phyloP scores from a whole-genome alignment of 306 rosid genomes.

The Abrus pulchellus region DNA sequence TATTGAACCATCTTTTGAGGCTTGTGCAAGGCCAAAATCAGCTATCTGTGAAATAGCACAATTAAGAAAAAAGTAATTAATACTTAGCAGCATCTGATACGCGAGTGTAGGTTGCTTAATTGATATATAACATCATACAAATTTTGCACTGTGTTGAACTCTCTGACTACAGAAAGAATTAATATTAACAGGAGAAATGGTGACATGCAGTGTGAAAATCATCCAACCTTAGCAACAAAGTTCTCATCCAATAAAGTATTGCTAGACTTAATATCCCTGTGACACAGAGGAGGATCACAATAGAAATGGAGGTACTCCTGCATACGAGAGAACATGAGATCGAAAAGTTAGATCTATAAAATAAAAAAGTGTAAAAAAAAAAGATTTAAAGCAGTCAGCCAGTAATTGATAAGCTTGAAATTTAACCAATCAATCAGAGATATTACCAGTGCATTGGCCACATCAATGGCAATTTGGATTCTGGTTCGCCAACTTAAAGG shows the following conservation, averaged over 20 bases:
- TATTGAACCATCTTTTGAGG: constrained; percentile 86
- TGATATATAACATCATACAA: constrained; percentile 13
- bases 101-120: constrained; percentile 12
- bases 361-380: background rate
- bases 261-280: constrained; percentile 97
- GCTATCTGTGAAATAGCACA: constrained; percentile 72
- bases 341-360: constrained; percentile 21
- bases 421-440: constrained; percentile 34
- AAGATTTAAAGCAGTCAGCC: constrained; percentile 16
- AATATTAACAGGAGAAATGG: constrained; percentile 38
- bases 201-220: constrained; percentile 36
- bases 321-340: constrained; percentile 49
- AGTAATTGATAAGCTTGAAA: constrained; percentile 22
- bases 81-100: constrained; percentile 25
- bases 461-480: constrained; percentile 91
- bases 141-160: constrained; percentile 34
- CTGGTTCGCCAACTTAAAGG: constrained; percentile 90
- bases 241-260: constrained; percentile 88
- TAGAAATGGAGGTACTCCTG: constrained; percentile 99
- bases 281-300: constrained; percentile 97
- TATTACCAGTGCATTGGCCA: constrained; percentile 96
- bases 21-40: constrained; percentile 98
- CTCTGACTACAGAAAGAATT: background rate
- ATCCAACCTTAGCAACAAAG: constrained; percentile 89
- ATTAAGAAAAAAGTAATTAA: constrained; percentile 24